A percentile compares a stretch with the other conserved stretches of the same genome.
These are phyloP conservation scores for Bombardia bombarda DNA, from an alignment of 495 filamentous ascomycete genomes.

Conservation along the genomic window DNA sequence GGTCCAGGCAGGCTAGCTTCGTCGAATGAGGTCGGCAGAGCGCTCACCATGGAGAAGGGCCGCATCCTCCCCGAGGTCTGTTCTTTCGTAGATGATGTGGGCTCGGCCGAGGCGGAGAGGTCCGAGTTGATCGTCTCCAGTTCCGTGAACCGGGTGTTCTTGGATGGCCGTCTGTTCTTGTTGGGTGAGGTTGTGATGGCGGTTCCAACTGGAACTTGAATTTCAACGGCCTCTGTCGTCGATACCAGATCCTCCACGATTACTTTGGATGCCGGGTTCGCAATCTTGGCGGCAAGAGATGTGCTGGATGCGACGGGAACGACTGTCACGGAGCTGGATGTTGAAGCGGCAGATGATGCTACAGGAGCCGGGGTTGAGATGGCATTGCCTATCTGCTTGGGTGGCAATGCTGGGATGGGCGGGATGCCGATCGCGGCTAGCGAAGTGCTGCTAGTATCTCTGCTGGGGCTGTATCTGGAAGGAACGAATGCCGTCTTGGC, in stretches of 20 bases:
- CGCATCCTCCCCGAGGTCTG: constrained; percentile 8
- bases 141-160: constrained; percentile 13
- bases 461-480: constrained; percentile 2
- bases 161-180: constrained; percentile 8
- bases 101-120: constrained; percentile 6
- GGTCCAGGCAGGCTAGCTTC: constrained; percentile 8
- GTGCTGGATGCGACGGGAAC: constrained; percentile 9
- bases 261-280: neutral
- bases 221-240: constrained; percentile 2
- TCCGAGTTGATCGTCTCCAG: constrained; percentile 19
- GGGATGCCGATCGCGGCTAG: constrained; percentile 15
- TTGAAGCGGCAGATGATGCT: constrained; percentile 10
- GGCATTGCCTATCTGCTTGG: constrained; percentile 14
- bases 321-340: constrained; percentile 12
- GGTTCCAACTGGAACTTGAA: neutral
- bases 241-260: neutral
- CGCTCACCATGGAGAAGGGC: neutral
- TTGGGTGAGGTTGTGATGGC: neutral
- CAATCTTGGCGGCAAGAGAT: constrained; percentile 6
- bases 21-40: constrained; percentile 15
- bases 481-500: constrained; percentile 1
- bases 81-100: neutral
- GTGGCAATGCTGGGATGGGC: constrained; percentile 18
- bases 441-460: constrained; percentile 4
- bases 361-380: constrained; percentile 4